Evolutionary conservation across 1,139 yeast species (phyloP).

Genomic region (Waltiozyma sp.): DNA sequence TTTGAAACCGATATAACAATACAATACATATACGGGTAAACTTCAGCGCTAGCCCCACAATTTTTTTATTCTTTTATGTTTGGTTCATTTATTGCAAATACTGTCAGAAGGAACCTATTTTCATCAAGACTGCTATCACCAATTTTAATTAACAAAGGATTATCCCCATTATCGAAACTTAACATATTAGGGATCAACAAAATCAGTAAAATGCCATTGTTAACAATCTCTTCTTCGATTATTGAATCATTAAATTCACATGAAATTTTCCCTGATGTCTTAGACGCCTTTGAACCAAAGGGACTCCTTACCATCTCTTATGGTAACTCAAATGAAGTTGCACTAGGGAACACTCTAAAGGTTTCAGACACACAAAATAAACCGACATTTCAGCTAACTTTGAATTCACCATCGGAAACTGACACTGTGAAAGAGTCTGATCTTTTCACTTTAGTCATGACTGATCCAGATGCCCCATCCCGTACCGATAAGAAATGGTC

Average conservation of each 20-base stretch:
- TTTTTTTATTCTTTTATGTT: too few species aligned
- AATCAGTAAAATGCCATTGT: constrained; percentile 11
- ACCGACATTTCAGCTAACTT: constrained; percentile 61
- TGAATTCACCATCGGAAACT: constrained; percentile 18
- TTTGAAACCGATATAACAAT: too few species aligned
- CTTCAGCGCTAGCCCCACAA: too few species aligned
- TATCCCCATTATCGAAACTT: too few species aligned
- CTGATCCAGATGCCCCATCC: constrained; percentile 94
- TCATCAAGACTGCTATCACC: background rate
- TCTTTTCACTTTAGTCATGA: constrained; percentile 60
- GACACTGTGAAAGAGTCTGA: constrained; percentile 29
- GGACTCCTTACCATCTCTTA: constrained; percentile 31
- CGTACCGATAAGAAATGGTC: constrained; percentile 77
- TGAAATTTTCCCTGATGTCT: constrained; percentile 19
- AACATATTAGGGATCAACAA: background rate
- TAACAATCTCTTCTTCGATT: constrained; percentile 19
- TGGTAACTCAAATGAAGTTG: constrained; percentile 47
- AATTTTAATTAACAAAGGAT: too few species aligned
- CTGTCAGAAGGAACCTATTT: background rate
- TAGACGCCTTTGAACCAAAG: constrained; percentile 17
- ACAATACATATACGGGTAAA: too few species aligned
- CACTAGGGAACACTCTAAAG: constrained; percentile 66
- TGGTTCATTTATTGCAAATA: background rate
- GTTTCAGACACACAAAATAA: constrained; percentile 52
- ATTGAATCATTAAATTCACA: constrained; percentile 17